A percentile compares a stretch with the other conserved stretches of the same genome.
These are phyloP conservation scores for Plantago rigida DNA, from an alignment of 305 asterid genomes.

Conservation along the genomic window DNA sequence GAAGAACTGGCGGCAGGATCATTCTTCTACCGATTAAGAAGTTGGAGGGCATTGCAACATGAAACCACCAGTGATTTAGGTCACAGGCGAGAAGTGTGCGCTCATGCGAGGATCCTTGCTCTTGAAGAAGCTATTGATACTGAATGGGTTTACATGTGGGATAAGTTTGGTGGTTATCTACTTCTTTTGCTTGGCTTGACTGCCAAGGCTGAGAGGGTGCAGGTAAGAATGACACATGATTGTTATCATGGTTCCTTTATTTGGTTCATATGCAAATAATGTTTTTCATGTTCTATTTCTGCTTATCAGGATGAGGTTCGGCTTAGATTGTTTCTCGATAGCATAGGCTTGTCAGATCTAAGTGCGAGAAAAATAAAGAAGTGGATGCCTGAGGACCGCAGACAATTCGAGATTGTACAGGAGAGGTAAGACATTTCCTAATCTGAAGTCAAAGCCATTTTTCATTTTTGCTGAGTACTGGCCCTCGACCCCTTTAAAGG, in stretches of 20 bases:
- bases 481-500: neutral
- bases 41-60: slow-evolving; percentile 50
- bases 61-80: slow-evolving; percentile 77
- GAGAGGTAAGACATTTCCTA: slow-evolving; percentile 55
- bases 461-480: neutral
- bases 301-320: slow-evolving; percentile 89
- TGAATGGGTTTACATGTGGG: slow-evolving; percentile 99
- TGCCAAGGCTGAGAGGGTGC: slow-evolving; percentile 97
- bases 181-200: slow-evolving; percentile 98
- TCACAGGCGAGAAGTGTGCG: slow-evolving; percentile 94
- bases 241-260: slow-evolving; percentile 17
- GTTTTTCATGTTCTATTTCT: slow-evolving; percentile 13
- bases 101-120: slow-evolving; percentile 95
- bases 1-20: slow-evolving; percentile 95
- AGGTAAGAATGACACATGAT: slow-evolving; percentile 45
- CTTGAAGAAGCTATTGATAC: slow-evolving; percentile 99
- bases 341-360: slow-evolving; percentile 94
- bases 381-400: slow-evolving; percentile 98
- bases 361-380: slow-evolving; percentile 94
- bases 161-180: slow-evolving; percentile 94
- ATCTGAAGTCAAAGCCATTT: neutral
- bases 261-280: slow-evolving; percentile 22
- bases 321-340: slow-evolving; percentile 84
- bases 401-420: slow-evolving; percentile 91
- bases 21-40: slow-evolving; percentile 50